Evolutionary conservation across 2,329 filamentous ascomycete species (phyloP), one percentile per base, ranked within the genome.

Genomic region (Paecilomyces dactylethromorphus): DNA sequence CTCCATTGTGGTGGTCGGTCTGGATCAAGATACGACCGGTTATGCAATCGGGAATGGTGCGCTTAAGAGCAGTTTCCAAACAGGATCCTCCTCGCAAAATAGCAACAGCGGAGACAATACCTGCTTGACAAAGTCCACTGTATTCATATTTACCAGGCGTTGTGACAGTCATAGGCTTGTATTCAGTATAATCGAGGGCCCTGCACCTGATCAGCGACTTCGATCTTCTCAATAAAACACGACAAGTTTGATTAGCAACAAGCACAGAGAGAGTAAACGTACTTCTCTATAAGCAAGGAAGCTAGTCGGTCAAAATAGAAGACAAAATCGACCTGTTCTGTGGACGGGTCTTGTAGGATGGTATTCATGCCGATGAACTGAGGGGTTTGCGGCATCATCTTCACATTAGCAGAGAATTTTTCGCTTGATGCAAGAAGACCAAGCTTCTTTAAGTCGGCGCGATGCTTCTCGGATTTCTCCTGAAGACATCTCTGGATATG

Each of bases 291-390:
- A 26, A 97, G 81, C 56, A 97, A 80, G n/a, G 89, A 86, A 1
- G 90, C 86, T 39, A 97, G 80, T 39, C 94, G 85, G 74, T 99
- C 92, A 73, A 97, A 97, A 76, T 97, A 97, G 76, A 97, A 97
- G 62, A 96, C 91, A 71, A 97, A 97, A 66, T 97, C 92, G 70
- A 96, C 93, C 50, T 90, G 84, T 6, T 83, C 80, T 0, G 91
- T 93, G 54, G 87, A 83, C 18, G 90, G 88, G 66, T 94, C 84
- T 69, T 95, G 88, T 49, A 99, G 84, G 58, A 97, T 89, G 0
- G 92, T 97, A 71, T 91, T 92, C 84, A 99, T 96, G 53, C 87
- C 92, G 58, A 82, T 82, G 57, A 97, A 81, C 73, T 99, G 94
- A 8, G 87, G 84, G 1, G 90, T 96, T 62, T 90, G 83, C 51